Base-by-base conservation (phyloP, 116 monocot species). In the Phalaenopsis hybrid region DNA sequence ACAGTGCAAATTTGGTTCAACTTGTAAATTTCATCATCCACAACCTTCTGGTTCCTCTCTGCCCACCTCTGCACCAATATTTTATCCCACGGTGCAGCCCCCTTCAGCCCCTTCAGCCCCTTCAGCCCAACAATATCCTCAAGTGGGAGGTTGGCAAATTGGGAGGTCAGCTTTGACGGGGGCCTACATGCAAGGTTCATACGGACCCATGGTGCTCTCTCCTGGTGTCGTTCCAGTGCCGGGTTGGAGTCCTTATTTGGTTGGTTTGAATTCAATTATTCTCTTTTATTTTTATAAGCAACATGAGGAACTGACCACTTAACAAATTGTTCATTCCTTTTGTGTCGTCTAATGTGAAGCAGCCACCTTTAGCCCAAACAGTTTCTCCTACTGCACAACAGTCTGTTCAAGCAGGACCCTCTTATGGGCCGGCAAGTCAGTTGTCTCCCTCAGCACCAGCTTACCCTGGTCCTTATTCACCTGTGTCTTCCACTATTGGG, bases 21-120 rank as follows among this genome's bases (percentile, higher is more conserved):
- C 92, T 17, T 96, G 96, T 86, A 96, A 94, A 87, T 94, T 94
- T 79, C 83, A 94, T 85, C 94, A 94, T 46, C 94, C 92, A 16
- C 87, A 94, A 81, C 88, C 83, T 82, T 58, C 51, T 81, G 85
- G 81, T 52, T 23, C 81, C 23, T 69, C 90, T 31, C 73, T 82
- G 58, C 87, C 89, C 51, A 85, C 83, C 33, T 49, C 89, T 79
- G 81, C 86, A 80, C 85, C 88, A 20, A 63, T 82, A 79, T 92
- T 87, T 85, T 94, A 93, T 89, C 90, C 92, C n/a, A 45, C 90
- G 10, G 83, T 85, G 81, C 90, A 90, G 79, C 85, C 89, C 81
- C 83, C 86, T 20, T 76, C 93, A 20, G 43, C 81, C 52, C 67
- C 84, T 31, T 31, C 31, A 31, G 31, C 31, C 31, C 31, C 31